phyloP scores from a whole-genome alignment of 1,139 yeast species.

The Taiozyma sp. region DNA sequence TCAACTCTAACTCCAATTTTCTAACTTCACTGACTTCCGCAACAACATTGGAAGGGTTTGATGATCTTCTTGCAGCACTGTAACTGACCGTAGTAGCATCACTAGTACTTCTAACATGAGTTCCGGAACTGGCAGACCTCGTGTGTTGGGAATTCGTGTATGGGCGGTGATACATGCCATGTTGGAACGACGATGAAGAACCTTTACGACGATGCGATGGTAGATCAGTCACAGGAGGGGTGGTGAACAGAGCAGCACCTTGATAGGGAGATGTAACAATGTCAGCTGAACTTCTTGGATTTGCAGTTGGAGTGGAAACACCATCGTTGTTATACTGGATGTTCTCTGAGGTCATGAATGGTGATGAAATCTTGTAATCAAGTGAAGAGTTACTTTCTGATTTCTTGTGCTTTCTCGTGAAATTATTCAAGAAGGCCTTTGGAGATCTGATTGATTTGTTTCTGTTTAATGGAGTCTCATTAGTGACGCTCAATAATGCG shows the following conservation, averaged over 20 bases:
- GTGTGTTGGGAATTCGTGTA: conserved; percentile 2
- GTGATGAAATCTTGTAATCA: conserved; percentile 20
- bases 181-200: neutral
- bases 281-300: conserved; percentile 3
- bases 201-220: conserved; percentile 1
- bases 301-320: neutral
- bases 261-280: conserved; percentile 14
- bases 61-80: conserved; percentile 4
- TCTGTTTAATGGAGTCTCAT: conserved; percentile 7
- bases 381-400: conserved; percentile 18
- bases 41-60: conserved; percentile 24
- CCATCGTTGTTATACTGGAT: conserved; percentile 3
- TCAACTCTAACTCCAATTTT: conserved; percentile 25
- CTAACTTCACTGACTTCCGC: conserved; percentile 20
- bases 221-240: conserved; percentile 40
- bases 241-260: conserved; percentile 34
- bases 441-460: conserved; percentile 27
- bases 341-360: conserved; percentile 13
- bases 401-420: conserved; percentile 23
- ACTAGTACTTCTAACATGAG: conserved; percentile 6
- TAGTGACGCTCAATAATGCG: conserved; percentile 8
- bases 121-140: conserved; percentile 4
- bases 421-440: conserved; percentile 28
- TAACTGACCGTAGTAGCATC: conserved; percentile 1
- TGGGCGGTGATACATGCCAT: conserved; percentile 1